A percentile compares a stretch with the other conserved stretches of the same genome.
phyloP scores from a whole-genome alignment of 2,329 filamentous ascomycete genomes.

The Periconia sp. region DNA sequence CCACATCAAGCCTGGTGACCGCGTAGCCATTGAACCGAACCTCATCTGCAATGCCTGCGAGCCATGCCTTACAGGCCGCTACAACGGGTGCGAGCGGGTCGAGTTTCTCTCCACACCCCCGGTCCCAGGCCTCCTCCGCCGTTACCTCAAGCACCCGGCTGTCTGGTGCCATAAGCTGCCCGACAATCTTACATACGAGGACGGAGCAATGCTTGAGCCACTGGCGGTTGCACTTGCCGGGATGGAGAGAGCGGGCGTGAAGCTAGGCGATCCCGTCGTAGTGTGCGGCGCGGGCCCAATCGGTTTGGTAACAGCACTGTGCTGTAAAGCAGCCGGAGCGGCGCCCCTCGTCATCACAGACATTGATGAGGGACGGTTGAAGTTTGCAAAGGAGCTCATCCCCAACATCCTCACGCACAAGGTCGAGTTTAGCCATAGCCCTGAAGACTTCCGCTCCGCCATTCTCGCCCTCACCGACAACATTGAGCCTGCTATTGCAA shows the following conservation, averaged over 20 bases:
- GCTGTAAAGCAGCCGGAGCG: conserved; percentile 83
- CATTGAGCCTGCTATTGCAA: conserved; percentile 77
- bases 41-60: conserved; percentile 91
- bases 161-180: conserved; percentile 97
- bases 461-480: conserved; percentile 76
- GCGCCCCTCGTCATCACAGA: conserved; percentile 93
- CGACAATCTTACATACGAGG: conserved; percentile 82
- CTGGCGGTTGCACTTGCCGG: conserved; percentile 87
- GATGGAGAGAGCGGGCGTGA: conserved; percentile 80
- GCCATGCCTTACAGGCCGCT: conserved; percentile 87
- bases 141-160: conserved; percentile 94
- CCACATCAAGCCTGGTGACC: conserved; percentile 80
- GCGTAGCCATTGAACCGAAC: conserved; percentile 92
- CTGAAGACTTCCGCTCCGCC: conserved; percentile 73
- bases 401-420: conserved; percentile 82
- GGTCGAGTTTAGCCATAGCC: conserved; percentile 66
- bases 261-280: conserved; percentile 83
- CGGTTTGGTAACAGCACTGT: conserved; percentile 85
- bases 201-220: conserved; percentile 89
- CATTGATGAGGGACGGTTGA: conserved; percentile 83
- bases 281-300: conserved; percentile 95
- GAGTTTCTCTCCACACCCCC: conserved; percentile 91
- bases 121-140: conserved; percentile 81
- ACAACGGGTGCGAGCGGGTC: conserved; percentile 91
- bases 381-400: conserved; percentile 83